These are phyloP conservation scores for Panicum miliaceum DNA, from an alignment of 176 grass and related monocot genomes.

Conservation along the genomic window DNA sequence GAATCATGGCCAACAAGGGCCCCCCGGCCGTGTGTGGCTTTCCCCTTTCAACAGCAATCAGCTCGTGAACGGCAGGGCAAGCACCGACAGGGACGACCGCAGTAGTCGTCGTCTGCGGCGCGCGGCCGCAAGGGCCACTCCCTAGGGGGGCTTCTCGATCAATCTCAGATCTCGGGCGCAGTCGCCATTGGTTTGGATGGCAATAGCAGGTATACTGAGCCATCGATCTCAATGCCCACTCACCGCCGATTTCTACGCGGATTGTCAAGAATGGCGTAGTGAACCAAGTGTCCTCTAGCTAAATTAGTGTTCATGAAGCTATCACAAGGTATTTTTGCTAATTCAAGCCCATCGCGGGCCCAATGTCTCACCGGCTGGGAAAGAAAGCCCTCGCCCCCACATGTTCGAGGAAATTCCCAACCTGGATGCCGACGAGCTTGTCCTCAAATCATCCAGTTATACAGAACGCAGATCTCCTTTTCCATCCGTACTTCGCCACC, in stretches of 20 bases:
- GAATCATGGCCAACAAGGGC: not conserved
- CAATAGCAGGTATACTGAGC: not conserved
- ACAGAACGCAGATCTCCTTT: too few relatives aligned
- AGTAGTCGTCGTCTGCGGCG: not conserved
- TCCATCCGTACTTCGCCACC: too few relatives aligned
- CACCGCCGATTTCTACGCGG: not conserved
- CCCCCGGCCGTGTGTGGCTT: not conserved
- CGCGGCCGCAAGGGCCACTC: not conserved
- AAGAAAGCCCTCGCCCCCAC: too few relatives aligned
- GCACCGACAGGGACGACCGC: not conserved
- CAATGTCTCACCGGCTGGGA: too few relatives aligned
- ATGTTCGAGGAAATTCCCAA: too few relatives aligned
- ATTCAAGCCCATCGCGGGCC: too few relatives aligned
- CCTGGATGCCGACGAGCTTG: too few relatives aligned
- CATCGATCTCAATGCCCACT: not conserved
- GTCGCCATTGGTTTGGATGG: not conserved
- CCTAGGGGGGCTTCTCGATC: not conserved
- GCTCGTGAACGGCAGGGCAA: not conserved
- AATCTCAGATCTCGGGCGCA: not conserved
- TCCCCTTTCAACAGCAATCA: not conserved
- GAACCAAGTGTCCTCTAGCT: too few relatives aligned
- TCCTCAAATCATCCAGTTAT: too few relatives aligned
- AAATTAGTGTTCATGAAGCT: too few relatives aligned
- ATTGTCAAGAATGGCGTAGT: too few relatives aligned
- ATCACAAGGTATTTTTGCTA: too few relatives aligned